A percentile compares a stretch with the other conserved stretches of the same genome.
These are phyloP conservation scores for Aegilops speltoides DNA, from an alignment of 176 grass and related monocot genomes.

Conservation along the genomic window DNA sequence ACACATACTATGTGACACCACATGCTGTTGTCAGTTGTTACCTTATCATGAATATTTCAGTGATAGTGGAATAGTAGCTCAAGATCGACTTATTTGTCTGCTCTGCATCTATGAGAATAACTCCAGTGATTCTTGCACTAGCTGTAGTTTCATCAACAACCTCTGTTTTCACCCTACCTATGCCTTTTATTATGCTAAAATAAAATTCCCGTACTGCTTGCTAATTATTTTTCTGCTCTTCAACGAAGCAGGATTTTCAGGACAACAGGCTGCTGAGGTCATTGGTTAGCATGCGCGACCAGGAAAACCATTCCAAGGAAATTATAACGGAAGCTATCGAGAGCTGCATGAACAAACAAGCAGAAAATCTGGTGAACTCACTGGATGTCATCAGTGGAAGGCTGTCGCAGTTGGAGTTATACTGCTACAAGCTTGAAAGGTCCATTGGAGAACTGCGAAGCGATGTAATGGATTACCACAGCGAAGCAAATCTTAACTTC, in stretches of 20 bases:
- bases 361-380: slow-evolving; percentile 73
- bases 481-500: slow-evolving; percentile 65
- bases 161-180: too few relatives aligned
- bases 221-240: neutral
- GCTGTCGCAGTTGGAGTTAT: slow-evolving; percentile 80
- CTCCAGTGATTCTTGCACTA: neutral
- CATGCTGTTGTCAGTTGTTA: neutral
- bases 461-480: slow-evolving; percentile 79
- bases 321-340: slow-evolving; percentile 62
- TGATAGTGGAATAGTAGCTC: neutral
- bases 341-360: slow-evolving; percentile 98
- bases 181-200: too few relatives aligned
- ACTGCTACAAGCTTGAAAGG: slow-evolving; percentile 84
- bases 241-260: slow-evolving; percentile 57
- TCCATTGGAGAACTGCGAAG: slow-evolving; percentile 78
- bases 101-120: neutral
- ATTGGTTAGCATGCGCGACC: slow-evolving; percentile 71
- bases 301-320: slow-evolving; percentile 66
- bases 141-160: neutral
- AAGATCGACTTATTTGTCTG: neutral
- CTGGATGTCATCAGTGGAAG: slow-evolving; percentile 86
- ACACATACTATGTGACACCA: too few relatives aligned
- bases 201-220: too few relatives aligned
- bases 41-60: neutral
- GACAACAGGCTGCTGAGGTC: slow-evolving; percentile 61